Base-by-base conservation (phyloP, 179 eudicot species). In the Nepenthes alata region DNA sequence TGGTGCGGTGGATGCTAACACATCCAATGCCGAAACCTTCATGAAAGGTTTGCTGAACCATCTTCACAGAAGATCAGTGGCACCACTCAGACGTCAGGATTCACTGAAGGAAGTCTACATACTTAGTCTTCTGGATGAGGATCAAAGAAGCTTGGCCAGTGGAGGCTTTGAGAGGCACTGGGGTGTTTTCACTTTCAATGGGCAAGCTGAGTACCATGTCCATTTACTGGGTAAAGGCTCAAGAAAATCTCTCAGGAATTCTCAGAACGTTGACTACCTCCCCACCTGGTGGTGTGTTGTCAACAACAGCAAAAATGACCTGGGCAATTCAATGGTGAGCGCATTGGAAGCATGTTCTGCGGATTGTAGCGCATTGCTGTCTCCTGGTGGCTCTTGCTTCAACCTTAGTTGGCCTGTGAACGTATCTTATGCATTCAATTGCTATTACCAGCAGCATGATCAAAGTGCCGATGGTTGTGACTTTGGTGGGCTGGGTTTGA, bases 111-210 rank as follows among this genome's bases (percentile, higher is more conserved):
- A 88, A 58, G 65, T 71, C 39, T 91, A 85, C 76, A 52, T 88
- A 13, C 71, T 80, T 60, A 79, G 81, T 81, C 89, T 91, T 56
- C 55, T 88, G 37, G 97, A 91, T 41, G 97, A 91, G 65, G 89
- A 88, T 66, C 78, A 82, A 61, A 79, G 84, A 75, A 85, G 72
- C 78, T 75, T 71, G 34, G 72, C 55, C 16, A 60, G 66, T 5
- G 94, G 96, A 37, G 70, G 71, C 61, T 91, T 82, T 14, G 94
- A 88, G 68, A 81, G 94, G 63, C 96, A 91, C 60, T 85, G 88
- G 91, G 97, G 96, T 13, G 38, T 88, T 56, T 91, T 91, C 67
- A 84, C 94, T 51, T 91, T 91, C 39, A 96, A 91, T 47, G 97
- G 97, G 25, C 96, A 88, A 71, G 88, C 91, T 63, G 88, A 91